These are phyloP conservation scores for Geotrichum citri-aurantii DNA, from an alignment of 1,139 yeast species.

Conservation along the genomic window DNA sequence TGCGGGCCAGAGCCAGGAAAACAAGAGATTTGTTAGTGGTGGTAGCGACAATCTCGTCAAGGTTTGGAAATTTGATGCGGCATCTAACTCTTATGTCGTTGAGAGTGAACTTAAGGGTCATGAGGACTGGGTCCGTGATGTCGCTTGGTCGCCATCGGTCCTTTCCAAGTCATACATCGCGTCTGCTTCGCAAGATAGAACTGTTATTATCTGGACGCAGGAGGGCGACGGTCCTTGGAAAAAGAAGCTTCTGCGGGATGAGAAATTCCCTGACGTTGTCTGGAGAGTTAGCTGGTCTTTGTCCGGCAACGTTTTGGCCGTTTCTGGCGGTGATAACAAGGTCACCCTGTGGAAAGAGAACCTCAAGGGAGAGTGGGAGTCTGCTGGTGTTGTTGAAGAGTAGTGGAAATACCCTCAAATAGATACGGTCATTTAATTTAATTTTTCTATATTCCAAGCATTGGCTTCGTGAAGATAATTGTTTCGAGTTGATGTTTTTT, in stretches of 20 bases:
- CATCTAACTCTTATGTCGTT: conserved; percentile 53
- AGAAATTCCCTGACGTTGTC: conserved; percentile 90
- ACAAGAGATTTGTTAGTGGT: conserved; percentile 77
- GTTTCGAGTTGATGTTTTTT: neutral
- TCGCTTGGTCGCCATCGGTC: conserved; percentile 94
- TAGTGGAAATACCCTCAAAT: conserved; percentile 29
- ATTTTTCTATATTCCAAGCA: neutral
- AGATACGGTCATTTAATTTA: neutral
- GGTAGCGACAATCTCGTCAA: conserved; percentile 94
- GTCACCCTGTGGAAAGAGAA: conserved; percentile 96
- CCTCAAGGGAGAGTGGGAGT: conserved; percentile 90
- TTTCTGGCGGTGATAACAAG: conserved; percentile 93
- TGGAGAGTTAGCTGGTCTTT: conserved; percentile 99
- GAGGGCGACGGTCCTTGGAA: conserved; percentile 74
- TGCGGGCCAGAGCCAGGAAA: conserved; percentile 31
- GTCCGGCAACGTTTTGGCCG: conserved; percentile 91
- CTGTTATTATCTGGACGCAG: conserved; percentile 90
- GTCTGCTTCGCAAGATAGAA: conserved; percentile 96
- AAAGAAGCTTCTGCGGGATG: conserved; percentile 59
- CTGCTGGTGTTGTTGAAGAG: conserved; percentile 91
- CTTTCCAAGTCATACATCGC: conserved; percentile 86
- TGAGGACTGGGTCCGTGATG: conserved; percentile 97
- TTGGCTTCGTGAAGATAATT: too few relatives aligned
- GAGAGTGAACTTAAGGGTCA: conserved; percentile 85
- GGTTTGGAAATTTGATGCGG: conserved; percentile 69